phyloP scores from a whole-genome alignment of 2,329 filamentous ascomycete genomes.

The Karstenula rhodostoma region DNA sequence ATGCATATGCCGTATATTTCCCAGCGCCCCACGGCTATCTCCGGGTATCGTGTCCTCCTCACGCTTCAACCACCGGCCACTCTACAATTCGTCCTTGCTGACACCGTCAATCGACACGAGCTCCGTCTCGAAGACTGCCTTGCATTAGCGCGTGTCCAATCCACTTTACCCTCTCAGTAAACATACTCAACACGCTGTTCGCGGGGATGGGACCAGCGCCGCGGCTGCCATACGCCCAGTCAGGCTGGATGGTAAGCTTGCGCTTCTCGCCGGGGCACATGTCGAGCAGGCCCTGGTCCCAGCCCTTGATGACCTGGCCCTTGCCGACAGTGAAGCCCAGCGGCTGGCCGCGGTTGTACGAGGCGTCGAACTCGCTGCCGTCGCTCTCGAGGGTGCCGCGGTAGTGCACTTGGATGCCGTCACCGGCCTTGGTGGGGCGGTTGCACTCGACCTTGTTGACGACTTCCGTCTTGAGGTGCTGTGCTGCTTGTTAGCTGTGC shows the following conservation, averaged over 20 bases:
- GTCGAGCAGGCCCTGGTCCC: constrained; percentile 89
- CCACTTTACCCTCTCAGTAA: neutral
- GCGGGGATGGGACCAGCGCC: constrained; percentile 86
- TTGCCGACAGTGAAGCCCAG: constrained; percentile 81
- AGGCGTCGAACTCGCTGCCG: constrained; percentile 63
- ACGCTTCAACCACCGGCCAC: neutral
- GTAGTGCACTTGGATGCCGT: constrained; percentile 88
- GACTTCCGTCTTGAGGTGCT: constrained; percentile 78
- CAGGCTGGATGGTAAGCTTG: constrained; percentile 88
- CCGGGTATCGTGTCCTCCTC: constrained; percentile 10
- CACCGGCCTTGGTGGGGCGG: constrained; percentile 74
- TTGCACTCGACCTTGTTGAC: constrained; percentile 78
- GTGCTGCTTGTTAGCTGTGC: constrained; percentile 37
- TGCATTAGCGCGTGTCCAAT: constrained; percentile 25
- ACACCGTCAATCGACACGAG: constrained; percentile 84
- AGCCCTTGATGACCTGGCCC: constrained; percentile 94
- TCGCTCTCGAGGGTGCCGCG: constrained; percentile 77
- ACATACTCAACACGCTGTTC: constrained; percentile 77
- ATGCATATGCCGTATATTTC: neutral
- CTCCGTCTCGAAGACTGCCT: constrained; percentile 86
- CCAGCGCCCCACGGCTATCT: neutral
- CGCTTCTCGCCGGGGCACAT: constrained; percentile 98
- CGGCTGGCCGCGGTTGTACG: constrained; percentile 80
- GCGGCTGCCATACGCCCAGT: constrained; percentile 81
- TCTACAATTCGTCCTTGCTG: constrained; percentile 51